Conservation (phyloP, 2,329 filamentous ascomycete genomes). For the Aspergillus sp. region DNA sequence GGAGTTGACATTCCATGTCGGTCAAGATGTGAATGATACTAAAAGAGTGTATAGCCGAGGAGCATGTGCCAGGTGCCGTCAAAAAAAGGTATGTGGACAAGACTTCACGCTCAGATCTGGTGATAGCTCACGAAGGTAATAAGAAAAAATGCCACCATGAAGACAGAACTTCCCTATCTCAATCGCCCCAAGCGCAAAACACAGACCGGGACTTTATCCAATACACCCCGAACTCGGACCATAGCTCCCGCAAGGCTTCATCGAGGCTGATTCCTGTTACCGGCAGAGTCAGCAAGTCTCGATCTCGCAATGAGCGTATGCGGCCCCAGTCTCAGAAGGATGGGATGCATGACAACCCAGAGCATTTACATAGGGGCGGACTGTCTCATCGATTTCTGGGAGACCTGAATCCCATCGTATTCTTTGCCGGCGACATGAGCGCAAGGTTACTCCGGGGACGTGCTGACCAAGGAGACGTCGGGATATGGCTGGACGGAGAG, state of each 20-base stretch:
- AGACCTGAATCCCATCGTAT: constrained; percentile 18
- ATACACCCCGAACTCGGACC: background rate
- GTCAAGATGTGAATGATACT: constrained; percentile 8
- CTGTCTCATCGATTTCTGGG: constrained; percentile 15
- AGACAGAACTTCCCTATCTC: background rate
- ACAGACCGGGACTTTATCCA: background rate
- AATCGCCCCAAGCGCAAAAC: background rate
- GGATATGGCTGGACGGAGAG: constrained; percentile 13
- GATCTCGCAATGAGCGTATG: background rate
- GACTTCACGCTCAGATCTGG: background rate
- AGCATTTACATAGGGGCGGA: background rate
- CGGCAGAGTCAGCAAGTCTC: background rate
- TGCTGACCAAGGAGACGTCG: constrained; percentile 12
- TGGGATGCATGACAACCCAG: background rate
- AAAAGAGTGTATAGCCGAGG: constrained; percentile 9
- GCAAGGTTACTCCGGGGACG: constrained; percentile 12
- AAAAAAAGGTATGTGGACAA: constrained; percentile 9
- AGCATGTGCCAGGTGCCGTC: constrained; percentile 13
- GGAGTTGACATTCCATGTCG: constrained; percentile 16
- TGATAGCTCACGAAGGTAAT: background rate
- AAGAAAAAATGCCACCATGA: constrained; percentile 12
- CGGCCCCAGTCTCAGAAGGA: background rate
- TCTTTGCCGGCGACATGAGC: constrained; percentile 11
- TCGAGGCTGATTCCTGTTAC: background rate
- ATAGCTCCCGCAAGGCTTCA: background rate